Conservation (phyloP, 345 rosid species). For the Bruguiera gymnorhiza region DNA sequence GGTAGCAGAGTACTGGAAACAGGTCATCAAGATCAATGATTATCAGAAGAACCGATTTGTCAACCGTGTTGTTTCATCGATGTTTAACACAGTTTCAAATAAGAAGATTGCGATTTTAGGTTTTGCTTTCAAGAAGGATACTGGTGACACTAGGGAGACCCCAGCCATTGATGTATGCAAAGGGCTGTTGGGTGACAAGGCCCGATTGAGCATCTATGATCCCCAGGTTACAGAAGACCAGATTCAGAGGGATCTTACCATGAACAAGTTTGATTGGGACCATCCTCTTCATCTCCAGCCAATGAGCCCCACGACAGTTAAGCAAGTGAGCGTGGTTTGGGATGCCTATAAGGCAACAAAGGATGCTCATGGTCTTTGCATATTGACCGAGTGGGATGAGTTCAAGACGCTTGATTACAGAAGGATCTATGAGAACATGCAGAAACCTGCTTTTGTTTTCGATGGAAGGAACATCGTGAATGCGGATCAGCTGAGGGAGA, state of each 20-base stretch:
- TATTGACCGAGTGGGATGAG: conserved; percentile 95
- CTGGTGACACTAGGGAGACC: conserved; percentile 88
- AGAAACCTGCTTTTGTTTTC: conserved; percentile 85
- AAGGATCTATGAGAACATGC: conserved; percentile 71
- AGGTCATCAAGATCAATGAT: conserved; percentile 90
- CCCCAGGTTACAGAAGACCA: conserved; percentile 89
- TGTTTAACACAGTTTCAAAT: conserved; percentile 81
- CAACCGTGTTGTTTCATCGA: conserved; percentile 78
- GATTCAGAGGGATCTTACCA: conserved; percentile 82
- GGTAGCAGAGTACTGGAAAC: conserved; percentile 95
- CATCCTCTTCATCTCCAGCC: conserved; percentile 95
- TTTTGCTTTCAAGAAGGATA: conserved; percentile 90
- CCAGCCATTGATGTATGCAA: conserved; percentile 93
- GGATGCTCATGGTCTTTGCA: conserved; percentile 85
- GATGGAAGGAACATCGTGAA: conserved; percentile 77
- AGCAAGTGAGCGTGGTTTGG: conserved; percentile 73
- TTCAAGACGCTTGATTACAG: conserved; percentile 77
- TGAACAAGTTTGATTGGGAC: conserved; percentile 95
- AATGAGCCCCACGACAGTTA: conserved; percentile 72
- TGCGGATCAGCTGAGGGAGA: conserved; percentile 62
- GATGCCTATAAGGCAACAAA: conserved; percentile 75
- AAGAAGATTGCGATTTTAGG: conserved; percentile 83
- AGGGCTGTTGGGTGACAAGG: conserved; percentile 88
- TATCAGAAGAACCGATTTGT: conserved; percentile 84
- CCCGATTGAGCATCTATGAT: conserved; percentile 77